phyloP scores from a whole-genome alignment of 2,329 filamentous ascomycete genomes.

The Fusarium sp. region DNA sequence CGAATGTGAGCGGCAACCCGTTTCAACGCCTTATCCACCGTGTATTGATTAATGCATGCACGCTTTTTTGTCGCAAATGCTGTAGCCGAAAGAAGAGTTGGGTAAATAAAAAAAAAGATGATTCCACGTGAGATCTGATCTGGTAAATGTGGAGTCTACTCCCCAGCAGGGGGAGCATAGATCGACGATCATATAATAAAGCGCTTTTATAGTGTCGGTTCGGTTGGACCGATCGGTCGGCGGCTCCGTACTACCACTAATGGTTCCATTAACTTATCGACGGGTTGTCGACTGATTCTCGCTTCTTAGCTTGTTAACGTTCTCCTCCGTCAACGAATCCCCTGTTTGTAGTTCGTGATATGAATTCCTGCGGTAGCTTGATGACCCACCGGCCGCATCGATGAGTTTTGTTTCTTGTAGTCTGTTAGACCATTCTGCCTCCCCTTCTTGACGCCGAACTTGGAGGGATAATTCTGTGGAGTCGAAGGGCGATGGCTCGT shows the following conservation, averaged over 20 bases:
- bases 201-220: conserved; percentile 13
- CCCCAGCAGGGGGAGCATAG: neutral
- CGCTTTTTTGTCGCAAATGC: conserved; percentile 32
- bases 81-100: conserved; percentile 8
- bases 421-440: conserved; percentile 56
- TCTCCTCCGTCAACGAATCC: conserved; percentile 65
- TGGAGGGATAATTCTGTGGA: conserved; percentile 51
- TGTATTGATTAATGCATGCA: conserved; percentile 31
- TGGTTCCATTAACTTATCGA: conserved; percentile 17
- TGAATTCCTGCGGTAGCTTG: conserved; percentile 49
- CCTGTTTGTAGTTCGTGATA: conserved; percentile 52
- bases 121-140: conserved; percentile 4
- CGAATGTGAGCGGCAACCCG: conserved; percentile 9
- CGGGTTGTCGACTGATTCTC: conserved; percentile 46
- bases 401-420: conserved; percentile 61
- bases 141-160: conserved; percentile 3
- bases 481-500: conserved; percentile 58
- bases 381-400: conserved; percentile 56
- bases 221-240: conserved; percentile 7
- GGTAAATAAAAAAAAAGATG: neutral
- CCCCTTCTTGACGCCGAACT: conserved; percentile 51
- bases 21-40: conserved; percentile 37
- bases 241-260: neutral
- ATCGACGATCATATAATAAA: conserved; percentile 19
- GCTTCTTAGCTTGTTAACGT: conserved; percentile 60